Evolutionary conservation across 1,284 basidiomycete genomes (phyloP).

Genomic region (Heterobasidion occidentale): DNA sequence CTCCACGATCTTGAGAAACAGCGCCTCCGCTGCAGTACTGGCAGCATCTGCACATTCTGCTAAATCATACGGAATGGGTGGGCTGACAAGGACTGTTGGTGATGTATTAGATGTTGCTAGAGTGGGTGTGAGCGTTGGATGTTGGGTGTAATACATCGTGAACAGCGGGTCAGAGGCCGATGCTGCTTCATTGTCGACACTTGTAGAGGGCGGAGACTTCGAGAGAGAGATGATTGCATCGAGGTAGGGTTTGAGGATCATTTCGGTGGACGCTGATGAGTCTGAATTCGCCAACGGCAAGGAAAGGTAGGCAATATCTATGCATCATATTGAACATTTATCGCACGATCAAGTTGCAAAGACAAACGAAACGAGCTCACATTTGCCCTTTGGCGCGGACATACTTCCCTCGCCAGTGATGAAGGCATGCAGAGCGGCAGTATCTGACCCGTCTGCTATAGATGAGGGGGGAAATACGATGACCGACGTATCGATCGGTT

Average conservation of each 20-base stretch:
- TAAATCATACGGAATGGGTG: slow-evolving; percentile 31
- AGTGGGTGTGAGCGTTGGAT: slow-evolving; percentile 13
- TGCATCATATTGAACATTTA: slow-evolving; percentile 5
- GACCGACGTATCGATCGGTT: slow-evolving; percentile 59
- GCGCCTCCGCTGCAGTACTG: slow-evolving; percentile 46
- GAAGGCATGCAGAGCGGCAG: slow-evolving; percentile 57
- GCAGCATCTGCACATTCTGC: slow-evolving; percentile 53
- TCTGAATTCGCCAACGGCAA: slow-evolving; percentile 31
- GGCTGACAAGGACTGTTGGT: slow-evolving; percentile 28
- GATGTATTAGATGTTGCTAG: slow-evolving; percentile 5
- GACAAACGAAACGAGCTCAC: slow-evolving; percentile 33
- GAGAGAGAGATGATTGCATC: slow-evolving; percentile 35
- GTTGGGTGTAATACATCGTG: slow-evolving; percentile 48
- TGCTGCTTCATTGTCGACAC: background rate
- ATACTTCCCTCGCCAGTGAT: slow-evolving; percentile 81
- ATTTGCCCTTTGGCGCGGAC: slow-evolving; percentile 78
- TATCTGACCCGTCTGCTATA: slow-evolving; percentile 35
- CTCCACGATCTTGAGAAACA: slow-evolving; percentile 47
- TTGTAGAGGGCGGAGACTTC: slow-evolving; percentile 10
- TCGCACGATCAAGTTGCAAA: background rate
- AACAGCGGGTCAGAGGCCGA: slow-evolving; percentile 33
- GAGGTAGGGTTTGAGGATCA: slow-evolving; percentile 55
- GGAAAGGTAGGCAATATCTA: slow-evolving; percentile 58
- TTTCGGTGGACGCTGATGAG: slow-evolving; percentile 29
- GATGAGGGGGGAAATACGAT: slow-evolving; percentile 78